Percentiles rank a stretch among this genome's conserved stretches.
Conservation (phyloP, 169 alveolate species). For the Pseudocohnilembus persalinus region DNA sequence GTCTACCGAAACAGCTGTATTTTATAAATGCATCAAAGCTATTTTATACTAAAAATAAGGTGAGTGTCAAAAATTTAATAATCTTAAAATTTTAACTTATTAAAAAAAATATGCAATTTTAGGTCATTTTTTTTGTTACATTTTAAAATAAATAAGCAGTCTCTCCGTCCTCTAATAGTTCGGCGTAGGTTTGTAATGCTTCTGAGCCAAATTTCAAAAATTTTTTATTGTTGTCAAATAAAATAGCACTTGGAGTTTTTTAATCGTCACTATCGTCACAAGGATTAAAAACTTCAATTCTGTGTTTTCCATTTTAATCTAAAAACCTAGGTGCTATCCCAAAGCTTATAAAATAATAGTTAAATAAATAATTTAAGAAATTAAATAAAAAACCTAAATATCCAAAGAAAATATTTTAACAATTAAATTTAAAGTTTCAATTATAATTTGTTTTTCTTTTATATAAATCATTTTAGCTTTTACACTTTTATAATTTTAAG, state of each 20-base stretch:
- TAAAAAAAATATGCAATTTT: background rate
- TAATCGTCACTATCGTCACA: constrained; percentile 87
- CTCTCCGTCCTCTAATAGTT: constrained; percentile 86
- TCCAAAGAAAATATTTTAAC: too few relatives aligned
- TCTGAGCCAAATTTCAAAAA: constrained; percentile 83
- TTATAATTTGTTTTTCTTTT: too few relatives aligned
- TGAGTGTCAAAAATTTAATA: background rate
- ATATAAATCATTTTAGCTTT: too few relatives aligned
- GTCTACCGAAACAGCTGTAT: constrained; percentile 76
- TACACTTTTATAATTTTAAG: background rate
- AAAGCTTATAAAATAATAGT: constrained; percentile 49
- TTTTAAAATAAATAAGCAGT: constrained; percentile 82
- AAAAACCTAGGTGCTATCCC: constrained; percentile 85
- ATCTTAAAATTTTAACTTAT: background rate
- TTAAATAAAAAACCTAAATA: too few relatives aligned
- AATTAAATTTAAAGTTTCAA: too few relatives aligned
- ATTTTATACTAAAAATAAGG: constrained; percentile 71
- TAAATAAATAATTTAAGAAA: background rate
- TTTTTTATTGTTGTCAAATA: constrained; percentile 79
- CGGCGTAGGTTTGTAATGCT: constrained; percentile 84
- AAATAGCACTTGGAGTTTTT: constrained; percentile 85
- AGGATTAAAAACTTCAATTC: constrained; percentile 90
- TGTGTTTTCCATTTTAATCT: constrained; percentile 75
- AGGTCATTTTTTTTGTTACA: constrained; percentile 44
- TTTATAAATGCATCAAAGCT: constrained; percentile 79